These are phyloP conservation scores for Jamesozyma hellenica DNA, from an alignment of 805 yeast genomes.

Conservation along the genomic window DNA sequence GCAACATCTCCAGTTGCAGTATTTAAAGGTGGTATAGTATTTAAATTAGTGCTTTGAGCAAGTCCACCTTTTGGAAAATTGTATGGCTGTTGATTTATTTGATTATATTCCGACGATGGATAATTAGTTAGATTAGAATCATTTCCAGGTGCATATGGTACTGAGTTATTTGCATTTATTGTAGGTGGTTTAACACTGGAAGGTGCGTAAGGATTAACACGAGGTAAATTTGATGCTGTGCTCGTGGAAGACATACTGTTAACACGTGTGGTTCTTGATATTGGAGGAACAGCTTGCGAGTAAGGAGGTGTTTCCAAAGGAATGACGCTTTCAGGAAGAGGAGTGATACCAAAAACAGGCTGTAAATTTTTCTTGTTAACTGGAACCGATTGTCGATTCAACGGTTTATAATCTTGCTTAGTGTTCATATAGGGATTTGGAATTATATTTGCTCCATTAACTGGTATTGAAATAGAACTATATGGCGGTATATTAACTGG, in stretches of 20 bases:
- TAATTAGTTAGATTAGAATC: background rate
- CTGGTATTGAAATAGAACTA: background rate
- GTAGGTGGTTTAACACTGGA: background rate
- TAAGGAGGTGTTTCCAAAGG: too few species aligned
- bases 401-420: background rate
- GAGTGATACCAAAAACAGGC: too few species aligned
- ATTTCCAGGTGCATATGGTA: background rate
- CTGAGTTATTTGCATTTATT: background rate
- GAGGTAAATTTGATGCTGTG: background rate
- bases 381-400: too few species aligned
- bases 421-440: background rate
- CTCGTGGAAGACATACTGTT: background rate
- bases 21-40: background rate
- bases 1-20: background rate
- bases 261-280: background rate
- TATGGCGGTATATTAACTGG: background rate
- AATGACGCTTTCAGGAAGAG: too few species aligned
- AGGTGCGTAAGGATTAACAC: slow-evolving; percentile 6
- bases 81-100: background rate
- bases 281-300: background rate
- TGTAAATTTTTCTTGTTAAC: too few species aligned
- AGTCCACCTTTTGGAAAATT: background rate
- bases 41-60: background rate
- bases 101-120: background rate
- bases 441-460: background rate